These are phyloP conservation scores for Lipomyces japonicus DNA, from an alignment of 805 yeast species.

Conservation along the genomic window DNA sequence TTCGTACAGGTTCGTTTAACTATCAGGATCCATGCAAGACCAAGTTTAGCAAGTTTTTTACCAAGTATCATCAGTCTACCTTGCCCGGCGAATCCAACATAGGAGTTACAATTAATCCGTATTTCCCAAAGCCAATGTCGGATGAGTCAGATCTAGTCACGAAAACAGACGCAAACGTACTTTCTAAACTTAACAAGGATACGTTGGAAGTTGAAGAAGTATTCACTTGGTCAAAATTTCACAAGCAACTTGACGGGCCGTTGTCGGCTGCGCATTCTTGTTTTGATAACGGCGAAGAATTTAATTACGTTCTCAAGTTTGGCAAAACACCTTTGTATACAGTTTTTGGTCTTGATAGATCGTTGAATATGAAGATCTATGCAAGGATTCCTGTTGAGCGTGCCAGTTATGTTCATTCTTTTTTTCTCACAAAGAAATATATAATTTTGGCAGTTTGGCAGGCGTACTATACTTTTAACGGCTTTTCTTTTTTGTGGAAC, in stretches of 20 bases:
- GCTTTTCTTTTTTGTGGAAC: slow-evolving; percentile 13
- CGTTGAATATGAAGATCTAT: background rate
- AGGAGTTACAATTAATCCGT: slow-evolving; percentile 8
- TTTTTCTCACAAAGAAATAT: slow-evolving; percentile 6
- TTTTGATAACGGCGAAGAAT: slow-evolving; percentile 10
- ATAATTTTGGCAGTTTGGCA: slow-evolving; percentile 14
- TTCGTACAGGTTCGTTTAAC: slow-evolving; percentile 2
- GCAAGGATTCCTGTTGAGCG: slow-evolving; percentile 5
- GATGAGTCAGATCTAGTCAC: background rate
- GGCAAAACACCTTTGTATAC: slow-evolving; percentile 3
- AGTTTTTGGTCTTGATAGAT: slow-evolving; percentile 6
- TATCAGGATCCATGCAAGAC: slow-evolving; percentile 13
- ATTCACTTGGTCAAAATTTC: slow-evolving; percentile 2
- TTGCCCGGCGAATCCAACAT: background rate
- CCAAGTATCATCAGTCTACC: background rate
- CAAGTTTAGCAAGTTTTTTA: slow-evolving; percentile 10
- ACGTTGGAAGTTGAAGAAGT: slow-evolving; percentile 7
- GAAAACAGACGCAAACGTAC: slow-evolving; percentile 9
- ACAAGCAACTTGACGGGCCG: slow-evolving; percentile 5
- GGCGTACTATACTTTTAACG: slow-evolving; percentile 9
- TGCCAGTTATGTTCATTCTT: slow-evolving; percentile 9
- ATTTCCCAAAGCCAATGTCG: slow-evolving; percentile 4
- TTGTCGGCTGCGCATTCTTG: slow-evolving; percentile 12
- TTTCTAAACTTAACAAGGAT: slow-evolving; percentile 3
- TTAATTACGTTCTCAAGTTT: slow-evolving; percentile 5